Base-by-base conservation (phyloP, 176 grass and related monocot species). In the Lolium multiflorum region DNA sequence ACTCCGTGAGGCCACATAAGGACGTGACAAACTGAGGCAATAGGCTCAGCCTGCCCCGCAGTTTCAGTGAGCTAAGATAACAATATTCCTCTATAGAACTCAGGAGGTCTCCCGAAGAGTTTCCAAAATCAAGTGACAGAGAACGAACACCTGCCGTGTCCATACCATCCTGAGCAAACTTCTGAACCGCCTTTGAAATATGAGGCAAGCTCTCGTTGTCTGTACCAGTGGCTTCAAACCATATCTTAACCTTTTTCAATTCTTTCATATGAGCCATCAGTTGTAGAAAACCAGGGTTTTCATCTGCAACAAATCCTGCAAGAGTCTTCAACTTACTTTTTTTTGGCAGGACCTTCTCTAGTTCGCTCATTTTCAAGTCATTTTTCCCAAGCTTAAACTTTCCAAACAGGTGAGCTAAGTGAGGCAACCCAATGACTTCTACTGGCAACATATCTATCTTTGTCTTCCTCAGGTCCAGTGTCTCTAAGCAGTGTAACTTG, bases 21-120 rank as follows among this genome's bases (percentile, higher is more conserved):
- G 28, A 15, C 1, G 69, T 28, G 5, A 64, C 10, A 0, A 87
- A 66, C 6, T 20, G 67, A 9, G 57, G 71, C 20, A 54, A 51
- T 26, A 4, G 24, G 8, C 2, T 54, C 3, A 87, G 14, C 4
- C 2, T 7, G 0, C 69, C 85, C 0, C 44, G 57, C 17, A 82
- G 47, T 46, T 75, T 87, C 6, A 87, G 56, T 0, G 85, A 87
- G 6, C 31, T 87, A 0, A 87, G 85, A 75, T 81, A 61, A 3
- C 52, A 57, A 10, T 14, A 7, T 7, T 38, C 47, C 44, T 76
- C 11, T 10, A 84, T 46, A 21, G 82, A 64, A 38, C 6, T 0
- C 5, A 69, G 72, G 20, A 65, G 18, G 7, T 67, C 70, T 12
- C 8, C 8, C 51, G 10, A 13, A 5, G 51, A 57, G 38, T 37